These are phyloP conservation scores for Sclerotinia nivalis DNA, from an alignment of 2,329 filamentous ascomycete species.

Conservation along the genomic window DNA sequence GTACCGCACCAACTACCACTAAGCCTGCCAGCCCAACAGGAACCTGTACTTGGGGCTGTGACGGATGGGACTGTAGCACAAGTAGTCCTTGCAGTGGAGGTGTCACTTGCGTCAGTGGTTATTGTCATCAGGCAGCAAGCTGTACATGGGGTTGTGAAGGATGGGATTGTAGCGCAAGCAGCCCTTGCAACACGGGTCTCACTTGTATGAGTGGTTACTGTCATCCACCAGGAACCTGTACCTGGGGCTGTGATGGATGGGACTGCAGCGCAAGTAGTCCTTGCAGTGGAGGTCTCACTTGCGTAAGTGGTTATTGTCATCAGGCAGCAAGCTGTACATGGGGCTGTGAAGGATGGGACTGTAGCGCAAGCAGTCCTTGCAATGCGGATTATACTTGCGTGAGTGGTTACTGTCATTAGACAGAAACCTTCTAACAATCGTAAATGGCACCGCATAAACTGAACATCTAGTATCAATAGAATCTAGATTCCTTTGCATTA, in stretches of 20 bases:
- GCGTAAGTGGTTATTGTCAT: neutral
- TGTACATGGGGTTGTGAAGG: conserved; percentile 22
- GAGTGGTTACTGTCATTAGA: conserved; percentile 19
- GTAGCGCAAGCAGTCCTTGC: conserved; percentile 12
- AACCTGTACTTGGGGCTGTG: conserved; percentile 23
- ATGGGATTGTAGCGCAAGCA: conserved; percentile 20
- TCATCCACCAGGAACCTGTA: neutral
- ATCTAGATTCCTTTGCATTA: neutral
- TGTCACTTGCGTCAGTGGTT: neutral
- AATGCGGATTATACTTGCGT: neutral
- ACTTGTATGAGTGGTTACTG: neutral
- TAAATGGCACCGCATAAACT: neutral
- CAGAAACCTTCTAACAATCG: neutral
- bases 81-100: conserved; percentile 8
- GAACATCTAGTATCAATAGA: neutral
- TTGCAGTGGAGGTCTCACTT: conserved; percentile 10
- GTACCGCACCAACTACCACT: conserved; percentile 1
- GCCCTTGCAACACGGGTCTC: conserved; percentile 8
- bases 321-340: conserved; percentile 12
- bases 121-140: neutral
- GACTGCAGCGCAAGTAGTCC: conserved; percentile 16
- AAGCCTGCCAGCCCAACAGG: neutral
- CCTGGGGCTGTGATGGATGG: conserved; percentile 10
- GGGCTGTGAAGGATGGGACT: conserved; percentile 24
- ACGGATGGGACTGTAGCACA: conserved; percentile 22